Conservation (phyloP, 768 basidiomycete species). For the Mycena belliarum region DNA sequence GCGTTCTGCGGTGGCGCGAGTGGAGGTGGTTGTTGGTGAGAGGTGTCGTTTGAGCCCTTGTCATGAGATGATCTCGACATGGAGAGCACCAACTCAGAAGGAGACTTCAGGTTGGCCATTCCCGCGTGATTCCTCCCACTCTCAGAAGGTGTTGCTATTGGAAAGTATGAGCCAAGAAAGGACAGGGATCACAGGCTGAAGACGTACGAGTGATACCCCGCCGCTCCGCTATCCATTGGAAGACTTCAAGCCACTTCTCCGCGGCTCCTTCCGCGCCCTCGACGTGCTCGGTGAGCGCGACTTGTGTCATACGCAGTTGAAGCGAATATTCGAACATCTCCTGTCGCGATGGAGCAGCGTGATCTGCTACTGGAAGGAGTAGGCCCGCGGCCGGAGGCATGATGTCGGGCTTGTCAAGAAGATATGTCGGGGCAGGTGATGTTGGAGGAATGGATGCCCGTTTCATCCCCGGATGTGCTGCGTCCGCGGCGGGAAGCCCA, state of each 20-base stretch:
- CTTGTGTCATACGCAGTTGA: conserved; percentile 85
- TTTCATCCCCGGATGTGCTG: conserved; percentile 9
- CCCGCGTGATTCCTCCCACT: conserved; percentile 28
- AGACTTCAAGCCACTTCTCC: conserved; percentile 79
- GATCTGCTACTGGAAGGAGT: conserved; percentile 47
- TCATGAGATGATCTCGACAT: conserved; percentile 19
- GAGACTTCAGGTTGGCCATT: conserved; percentile 29
- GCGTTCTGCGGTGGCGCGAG: conserved; percentile 7
- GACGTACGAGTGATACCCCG: conserved; percentile 30
- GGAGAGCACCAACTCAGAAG: conserved; percentile 29
- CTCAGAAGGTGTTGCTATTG: conserved; percentile 28
- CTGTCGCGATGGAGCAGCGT: conserved; percentile 49
- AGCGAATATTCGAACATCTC: conserved; percentile 77
- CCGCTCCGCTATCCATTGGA: conserved; percentile 79
- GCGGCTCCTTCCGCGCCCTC: conserved; percentile 87
- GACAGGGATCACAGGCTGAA: neutral
- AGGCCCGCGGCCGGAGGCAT: conserved; percentile 46
- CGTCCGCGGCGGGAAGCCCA: conserved; percentile 9
- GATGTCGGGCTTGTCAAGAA: conserved; percentile 25
- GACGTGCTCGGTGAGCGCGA: conserved; percentile 76
- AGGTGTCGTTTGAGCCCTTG: conserved; percentile 6
- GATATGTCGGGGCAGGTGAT: conserved; percentile 7
- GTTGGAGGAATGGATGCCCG: conserved; percentile 12
- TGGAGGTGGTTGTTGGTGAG: neutral
- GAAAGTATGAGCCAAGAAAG: neutral